Evolutionary conservation across 495 filamentous ascomycete species (phyloP), one percentile per base, ranked within the genome.

Genomic region (Annulohypoxylon maeteangense): DNA sequence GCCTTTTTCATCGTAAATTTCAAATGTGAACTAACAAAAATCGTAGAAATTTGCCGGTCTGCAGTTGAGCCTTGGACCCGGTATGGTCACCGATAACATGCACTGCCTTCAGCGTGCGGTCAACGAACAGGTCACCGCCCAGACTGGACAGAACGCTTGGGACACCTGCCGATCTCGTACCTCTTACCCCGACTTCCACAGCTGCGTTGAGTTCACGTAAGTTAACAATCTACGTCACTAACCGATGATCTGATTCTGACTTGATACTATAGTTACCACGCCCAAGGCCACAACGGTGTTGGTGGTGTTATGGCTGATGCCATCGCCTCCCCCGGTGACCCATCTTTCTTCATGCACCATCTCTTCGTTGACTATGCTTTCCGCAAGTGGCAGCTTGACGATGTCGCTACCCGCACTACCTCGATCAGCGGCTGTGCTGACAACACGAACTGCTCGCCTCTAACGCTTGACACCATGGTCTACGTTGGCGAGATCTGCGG

Each of bases 331-430:
- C 84, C 88, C 5, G 86, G 87, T 12, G 89, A 91, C 74, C 88
- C 89, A 58, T 76, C 80, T 0, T 91, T 91, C 80, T 91, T 82
- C 80, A 81, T 87, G 57, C 90, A 91, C 78, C 89, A 91, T 75
- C 79, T 81, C 20, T 86, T 85, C 83, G 82, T 92, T 29, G 90
- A 91, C 76, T 86, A 87, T 51, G 74, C 84, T 7, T 91, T 84
- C 83, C 87, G 85, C 83, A 89, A 87, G 60, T 91, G 90, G 90
- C 89, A 92, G 79, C 38, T 70, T 48, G 51, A 62, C 29, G 60
- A 72, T 56, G 18, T 54, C 10, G 22, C 75, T 71, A 20, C 47
- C 36, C 54, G 50, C 27, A 54, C 50, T 2, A 78, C 73, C 0
- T 70, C 65, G 53, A 72, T 78, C 70, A 78, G 75, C 67, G 75